Conservation (phyloP, 2,329 filamentous ascomycete genomes). For the Phyllosticta ampelicida region DNA sequence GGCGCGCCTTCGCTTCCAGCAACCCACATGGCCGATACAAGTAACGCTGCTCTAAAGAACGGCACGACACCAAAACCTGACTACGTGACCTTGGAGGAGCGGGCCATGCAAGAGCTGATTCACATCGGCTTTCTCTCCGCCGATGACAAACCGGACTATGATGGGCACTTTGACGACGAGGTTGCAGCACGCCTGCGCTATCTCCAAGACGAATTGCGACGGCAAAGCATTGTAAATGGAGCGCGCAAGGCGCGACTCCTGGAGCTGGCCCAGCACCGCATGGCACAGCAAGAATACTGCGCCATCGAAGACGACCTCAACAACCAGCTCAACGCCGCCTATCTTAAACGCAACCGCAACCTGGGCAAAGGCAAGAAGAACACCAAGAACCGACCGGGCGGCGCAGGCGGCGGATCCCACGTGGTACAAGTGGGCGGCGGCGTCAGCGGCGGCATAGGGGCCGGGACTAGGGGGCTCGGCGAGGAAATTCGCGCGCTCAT, state of each 20-base stretch:
- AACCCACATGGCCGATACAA: conserved; percentile 68
- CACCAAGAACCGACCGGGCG: conserved; percentile 54
- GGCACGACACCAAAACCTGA: conserved; percentile 66
- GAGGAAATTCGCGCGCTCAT: conserved; percentile 86
- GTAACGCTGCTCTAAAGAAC: conserved; percentile 68
- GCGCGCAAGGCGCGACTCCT: conserved; percentile 78
- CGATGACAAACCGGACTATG: conserved; percentile 67
- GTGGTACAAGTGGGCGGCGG: conserved; percentile 43
- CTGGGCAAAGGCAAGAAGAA: conserved; percentile 92
- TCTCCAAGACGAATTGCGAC: conserved; percentile 70
- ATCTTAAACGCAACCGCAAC: conserved; percentile 88
- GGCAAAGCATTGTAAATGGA: conserved; percentile 78
- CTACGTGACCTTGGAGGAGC: conserved; percentile 78
- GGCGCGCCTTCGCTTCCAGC: conserved; percentile 50
- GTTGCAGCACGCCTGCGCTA: conserved; percentile 81
- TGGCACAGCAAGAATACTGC: conserved; percentile 93
- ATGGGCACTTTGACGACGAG: conserved; percentile 86
- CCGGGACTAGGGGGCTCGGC: conserved; percentile 47
- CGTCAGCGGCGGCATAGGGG: background rate
- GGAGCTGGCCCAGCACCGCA: conserved; percentile 79
- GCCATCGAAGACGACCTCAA: conserved; percentile 96
- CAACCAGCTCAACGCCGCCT: conserved; percentile 86
- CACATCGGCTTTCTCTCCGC: conserved; percentile 83
- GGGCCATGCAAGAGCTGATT: conserved; percentile 79
- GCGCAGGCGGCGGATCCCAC: conserved; percentile 41